Evolutionary conservation across 257 asterid species (phyloP), one percentile per base, ranked within the genome.

Genomic region (Eustoma russellianum): DNA sequence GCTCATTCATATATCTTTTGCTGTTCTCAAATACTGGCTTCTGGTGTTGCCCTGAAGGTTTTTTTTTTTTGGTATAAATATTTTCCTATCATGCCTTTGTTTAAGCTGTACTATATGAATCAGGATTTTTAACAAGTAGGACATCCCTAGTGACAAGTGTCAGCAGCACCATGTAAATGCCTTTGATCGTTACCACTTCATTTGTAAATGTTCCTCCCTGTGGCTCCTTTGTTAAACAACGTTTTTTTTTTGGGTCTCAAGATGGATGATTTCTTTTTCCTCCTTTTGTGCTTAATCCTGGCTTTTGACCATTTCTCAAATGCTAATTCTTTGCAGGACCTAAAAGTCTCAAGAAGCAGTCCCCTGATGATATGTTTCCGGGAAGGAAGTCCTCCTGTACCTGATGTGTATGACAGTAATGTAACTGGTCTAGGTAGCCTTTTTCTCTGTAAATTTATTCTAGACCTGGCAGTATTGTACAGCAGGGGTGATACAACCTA

Each of bases 351-450:
- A 17, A 61, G 40, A 53, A 71, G 77, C 70, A 75, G 79, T 68
- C 51, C 73, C 52, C 96, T 94, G 9, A 81, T 92, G 62, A 71
- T 92, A 65, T 92, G 99, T 77, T 68, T 88, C 61, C 81, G 99
- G 55, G 85, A 88, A 75, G 99, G 99, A 62, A 81, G 97, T 66
- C 97, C 92, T 41, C 95, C 99, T 66, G 62, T 92, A 60, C 99
- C 99, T 19, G 99, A 92, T 69, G 81, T 78, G 64, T 58, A 88
- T 69, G 77, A 81, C 67, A 68, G 80, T 58, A 76, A 94, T 71
- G 62, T 28, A 58, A 65, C 84, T 30, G 88, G 94, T 54, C 70
- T 85, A 65, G 94, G 99, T 92, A 79, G 68, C 60, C 15, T 3
- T 5, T 17, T 15, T 15, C 3, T 35, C 17, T 16, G 13, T 41